Percentiles rank a stretch among this genome's conserved stretches.
Evolutionary conservation across 2,329 filamentous ascomycete genomes (phyloP).

Genomic region (Raffaelea ambrosiae): DNA sequence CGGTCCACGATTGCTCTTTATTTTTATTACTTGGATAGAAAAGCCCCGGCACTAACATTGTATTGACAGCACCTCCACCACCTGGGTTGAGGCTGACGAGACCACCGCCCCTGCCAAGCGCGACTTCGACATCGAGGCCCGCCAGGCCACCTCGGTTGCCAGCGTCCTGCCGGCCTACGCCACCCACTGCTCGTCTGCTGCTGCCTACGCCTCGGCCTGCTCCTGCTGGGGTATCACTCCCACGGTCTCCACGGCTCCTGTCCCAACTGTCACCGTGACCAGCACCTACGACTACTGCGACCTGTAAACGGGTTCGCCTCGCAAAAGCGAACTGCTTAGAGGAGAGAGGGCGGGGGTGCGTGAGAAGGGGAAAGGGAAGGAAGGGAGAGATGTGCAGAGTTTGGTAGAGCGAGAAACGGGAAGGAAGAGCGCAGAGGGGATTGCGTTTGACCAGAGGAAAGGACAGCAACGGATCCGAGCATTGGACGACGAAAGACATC

Average conservation of each 20-base stretch:
- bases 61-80: slow-evolving; percentile 8
- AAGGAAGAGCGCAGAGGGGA: no score
- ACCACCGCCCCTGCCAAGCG: not conserved
- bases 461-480: no score
- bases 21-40: not conserved
- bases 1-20: not conserved
- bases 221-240: slow-evolving; percentile 35
- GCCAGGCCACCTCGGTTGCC: slow-evolving; percentile 21
- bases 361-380: not conserved
- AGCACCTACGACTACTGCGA: slow-evolving; percentile 33
- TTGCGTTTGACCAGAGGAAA: no score
- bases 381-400: no score
- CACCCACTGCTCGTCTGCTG: slow-evolving; percentile 23
- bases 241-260: slow-evolving; percentile 26
- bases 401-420: no score
- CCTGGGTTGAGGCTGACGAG: slow-evolving; percentile 5
- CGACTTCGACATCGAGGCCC: slow-evolving; percentile 25
- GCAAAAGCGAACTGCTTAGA: no score
- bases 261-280: slow-evolving; percentile 31
- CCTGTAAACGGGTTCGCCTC: slow-evolving; percentile 13
- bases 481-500: no score
- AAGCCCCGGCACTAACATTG: not conserved
- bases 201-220: slow-evolving; percentile 32
- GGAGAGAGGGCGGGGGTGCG: not conserved
- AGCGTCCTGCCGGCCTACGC: slow-evolving; percentile 30